Conservation (phyloP, 768 basidiomycete species). For the Amanita polypyramis region DNA sequence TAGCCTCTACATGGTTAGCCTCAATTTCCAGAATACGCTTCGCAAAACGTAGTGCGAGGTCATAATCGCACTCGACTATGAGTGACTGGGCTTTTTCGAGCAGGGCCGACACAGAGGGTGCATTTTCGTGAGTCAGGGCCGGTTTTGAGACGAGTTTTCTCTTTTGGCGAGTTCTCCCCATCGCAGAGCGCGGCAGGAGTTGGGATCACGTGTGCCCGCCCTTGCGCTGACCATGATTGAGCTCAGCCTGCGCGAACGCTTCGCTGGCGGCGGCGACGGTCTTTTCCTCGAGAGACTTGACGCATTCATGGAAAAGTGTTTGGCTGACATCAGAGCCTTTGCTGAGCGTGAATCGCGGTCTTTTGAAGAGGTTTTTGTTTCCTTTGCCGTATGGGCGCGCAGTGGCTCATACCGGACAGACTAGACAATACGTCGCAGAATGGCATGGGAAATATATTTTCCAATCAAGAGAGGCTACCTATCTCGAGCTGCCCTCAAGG, state of each 20-base stretch:
- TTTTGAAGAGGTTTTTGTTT: constrained; percentile 47
- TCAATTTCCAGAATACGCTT: constrained; percentile 57
- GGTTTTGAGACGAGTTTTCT: constrained; percentile 31
- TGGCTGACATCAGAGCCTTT: constrained; percentile 49
- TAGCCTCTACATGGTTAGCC: constrained; percentile 53
- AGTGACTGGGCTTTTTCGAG: constrained; percentile 74
- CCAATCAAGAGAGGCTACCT: constrained; percentile 13
- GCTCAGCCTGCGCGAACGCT: constrained; percentile 18
- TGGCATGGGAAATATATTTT: constrained; percentile 55
- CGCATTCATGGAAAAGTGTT: constrained; percentile 47
- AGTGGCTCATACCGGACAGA: constrained; percentile 23
- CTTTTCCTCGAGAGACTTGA: constrained; percentile 59
- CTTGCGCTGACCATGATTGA: constrained; percentile 20
- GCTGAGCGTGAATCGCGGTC: constrained; percentile 47
- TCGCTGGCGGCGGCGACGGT: constrained; percentile 34
- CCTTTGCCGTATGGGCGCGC: not conserved
- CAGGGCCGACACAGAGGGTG: constrained; percentile 42
- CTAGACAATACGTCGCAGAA: constrained; percentile 47
- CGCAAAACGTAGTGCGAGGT: constrained; percentile 66
- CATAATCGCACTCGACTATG: constrained; percentile 77
- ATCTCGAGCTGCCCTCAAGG: constrained; percentile 10
- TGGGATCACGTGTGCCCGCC: not conserved
- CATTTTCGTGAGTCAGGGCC: constrained; percentile 13
- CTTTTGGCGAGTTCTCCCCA: constrained; percentile 47
- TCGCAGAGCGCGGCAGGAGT: constrained; percentile 13